A percentile compares a stretch with the other conserved stretches of the same genome.
Evolutionary conservation across 2,329 filamentous ascomycete genomes (phyloP).

Genomic region (Fusarium sp.): DNA sequence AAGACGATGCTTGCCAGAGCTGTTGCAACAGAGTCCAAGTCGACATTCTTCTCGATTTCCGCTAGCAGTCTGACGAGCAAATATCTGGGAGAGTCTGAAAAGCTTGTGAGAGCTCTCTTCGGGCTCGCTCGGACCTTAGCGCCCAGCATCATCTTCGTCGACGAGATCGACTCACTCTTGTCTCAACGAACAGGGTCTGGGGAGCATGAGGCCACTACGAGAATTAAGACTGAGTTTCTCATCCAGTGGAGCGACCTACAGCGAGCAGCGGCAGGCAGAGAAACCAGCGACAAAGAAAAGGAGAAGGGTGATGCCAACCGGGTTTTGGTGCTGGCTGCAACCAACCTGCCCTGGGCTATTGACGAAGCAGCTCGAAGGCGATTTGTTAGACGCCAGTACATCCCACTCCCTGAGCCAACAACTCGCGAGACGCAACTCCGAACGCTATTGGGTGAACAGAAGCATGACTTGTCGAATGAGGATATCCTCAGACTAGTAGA

Average conservation of each 20-base stretch:
- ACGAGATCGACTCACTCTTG: constrained; percentile 94
- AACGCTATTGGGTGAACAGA: constrained; percentile 84
- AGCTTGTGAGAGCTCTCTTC: constrained; percentile 92
- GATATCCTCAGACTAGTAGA: constrained; percentile 79
- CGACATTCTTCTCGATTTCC: constrained; percentile 96
- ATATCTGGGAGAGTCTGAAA: constrained; percentile 95
- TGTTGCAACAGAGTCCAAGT: constrained; percentile 94
- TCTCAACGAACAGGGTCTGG: constrained; percentile 82
- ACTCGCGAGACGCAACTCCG: constrained; percentile 81
- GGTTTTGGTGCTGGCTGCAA: constrained; percentile 92
- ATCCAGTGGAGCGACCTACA: constrained; percentile 98
- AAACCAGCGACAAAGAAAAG: constrained; percentile 70
- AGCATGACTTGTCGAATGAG: constrained; percentile 74
- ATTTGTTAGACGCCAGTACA: constrained; percentile 95
- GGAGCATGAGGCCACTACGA: constrained; percentile 89
- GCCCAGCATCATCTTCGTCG: constrained; percentile 96
- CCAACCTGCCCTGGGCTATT: constrained; percentile 96
- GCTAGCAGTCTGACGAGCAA: constrained; percentile 95
- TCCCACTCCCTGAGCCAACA: constrained; percentile 85
- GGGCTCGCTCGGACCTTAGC: constrained; percentile 86
- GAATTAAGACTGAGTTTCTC: constrained; percentile 97
- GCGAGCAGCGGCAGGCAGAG: constrained; percentile 85
- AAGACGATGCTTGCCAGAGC: constrained; percentile 94
- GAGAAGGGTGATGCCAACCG: constrained; percentile 81
- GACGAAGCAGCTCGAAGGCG: constrained; percentile 91